These are phyloP conservation scores for Trichomonascus vanleenenianus DNA, from an alignment of 805 yeast species.

Conservation along the genomic window DNA sequence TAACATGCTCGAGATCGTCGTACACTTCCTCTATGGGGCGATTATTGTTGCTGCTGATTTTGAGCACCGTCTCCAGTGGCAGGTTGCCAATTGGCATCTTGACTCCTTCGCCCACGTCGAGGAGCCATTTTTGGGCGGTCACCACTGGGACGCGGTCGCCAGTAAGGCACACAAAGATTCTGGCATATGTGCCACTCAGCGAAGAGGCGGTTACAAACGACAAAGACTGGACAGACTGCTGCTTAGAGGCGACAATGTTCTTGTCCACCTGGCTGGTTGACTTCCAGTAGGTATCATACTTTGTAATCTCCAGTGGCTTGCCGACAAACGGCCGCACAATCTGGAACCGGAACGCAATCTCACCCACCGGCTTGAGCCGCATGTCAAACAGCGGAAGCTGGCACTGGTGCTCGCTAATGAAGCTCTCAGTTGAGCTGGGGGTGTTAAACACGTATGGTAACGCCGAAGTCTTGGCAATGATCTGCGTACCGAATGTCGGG, in stretches of 20 bases:
- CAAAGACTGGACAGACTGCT: conserved; percentile 31
- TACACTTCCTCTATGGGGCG: conserved; percentile 20
- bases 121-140: conserved; percentile 13
- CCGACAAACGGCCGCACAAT: conserved; percentile 88
- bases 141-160: conserved; percentile 83
- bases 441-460: conserved; percentile 47
- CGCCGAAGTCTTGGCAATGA: conserved; percentile 84
- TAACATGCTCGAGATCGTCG: conserved; percentile 22
- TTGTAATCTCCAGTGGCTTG: conserved; percentile 73
- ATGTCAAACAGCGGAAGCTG: conserved; percentile 74
- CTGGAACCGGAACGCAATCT: conserved; percentile 66
- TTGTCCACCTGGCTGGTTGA: conserved; percentile 53
- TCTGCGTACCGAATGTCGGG: conserved; percentile 90
- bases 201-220: conserved; percentile 90
- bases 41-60: conserved; percentile 1
- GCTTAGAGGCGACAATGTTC: conserved; percentile 9
- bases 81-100: conserved; percentile 56
- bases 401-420: conserved; percentile 27
- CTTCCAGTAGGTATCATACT: conserved; percentile 96
- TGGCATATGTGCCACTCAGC: conserved; percentile 68
- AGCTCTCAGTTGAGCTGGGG: conserved; percentile 31
- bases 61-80: conserved; percentile 18
- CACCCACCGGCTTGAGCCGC: conserved; percentile 75
- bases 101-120: conserved; percentile 33
- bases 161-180: conserved; percentile 60